A percentile compares a stretch with the other conserved stretches of the same genome.
These are phyloP conservation scores for Fusarium poae DNA, from an alignment of 2,329 filamentous ascomycete genomes.

Conservation along the genomic window DNA sequence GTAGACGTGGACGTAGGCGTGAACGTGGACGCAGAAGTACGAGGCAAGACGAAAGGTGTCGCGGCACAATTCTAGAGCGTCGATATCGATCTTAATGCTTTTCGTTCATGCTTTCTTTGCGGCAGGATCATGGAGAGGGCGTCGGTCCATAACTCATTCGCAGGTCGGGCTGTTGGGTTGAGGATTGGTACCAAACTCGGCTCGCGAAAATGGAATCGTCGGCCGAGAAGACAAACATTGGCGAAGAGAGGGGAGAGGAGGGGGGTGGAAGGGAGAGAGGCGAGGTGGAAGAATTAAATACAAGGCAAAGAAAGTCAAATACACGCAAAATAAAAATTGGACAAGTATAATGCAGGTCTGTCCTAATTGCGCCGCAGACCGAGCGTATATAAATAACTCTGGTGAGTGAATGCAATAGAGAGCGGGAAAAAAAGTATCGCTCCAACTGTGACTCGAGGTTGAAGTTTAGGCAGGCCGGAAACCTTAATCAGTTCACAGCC, in stretches of 20 bases:
- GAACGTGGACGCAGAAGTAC: constrained; percentile 20
- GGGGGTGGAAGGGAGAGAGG: constrained; percentile 1
- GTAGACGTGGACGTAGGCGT: neutral
- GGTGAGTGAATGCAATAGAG: constrained; percentile 11
- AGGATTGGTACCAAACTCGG: constrained; percentile 51
- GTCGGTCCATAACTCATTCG: constrained; percentile 54
- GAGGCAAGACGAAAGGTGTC: constrained; percentile 33
- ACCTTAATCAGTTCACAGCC: constrained; percentile 7
- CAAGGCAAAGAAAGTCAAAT: constrained; percentile 21
- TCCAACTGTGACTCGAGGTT: constrained; percentile 7
- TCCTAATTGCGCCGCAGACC: constrained; percentile 34
- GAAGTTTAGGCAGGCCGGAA: constrained; percentile 6
- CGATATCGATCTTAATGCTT: constrained; percentile 45
- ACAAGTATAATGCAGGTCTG: constrained; percentile 20
- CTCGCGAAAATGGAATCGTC: constrained; percentile 54
- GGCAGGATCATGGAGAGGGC: constrained; percentile 48
- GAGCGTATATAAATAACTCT: constrained; percentile 11
- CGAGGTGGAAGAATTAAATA: constrained; percentile 8
- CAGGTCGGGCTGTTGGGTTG: constrained; percentile 44
- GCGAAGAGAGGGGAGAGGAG: constrained; percentile 43
- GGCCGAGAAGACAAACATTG: constrained; percentile 56
- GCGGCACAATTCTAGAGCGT: constrained; percentile 39
- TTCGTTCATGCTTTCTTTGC: constrained; percentile 54
- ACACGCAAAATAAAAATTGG: constrained; percentile 18
- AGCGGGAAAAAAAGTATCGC: constrained; percentile 21